Percentiles rank a stretch among this genome's conserved stretches.
Conservation (phyloP, 2,329 filamentous ascomycete species). For the Diplodia seriata region DNA sequence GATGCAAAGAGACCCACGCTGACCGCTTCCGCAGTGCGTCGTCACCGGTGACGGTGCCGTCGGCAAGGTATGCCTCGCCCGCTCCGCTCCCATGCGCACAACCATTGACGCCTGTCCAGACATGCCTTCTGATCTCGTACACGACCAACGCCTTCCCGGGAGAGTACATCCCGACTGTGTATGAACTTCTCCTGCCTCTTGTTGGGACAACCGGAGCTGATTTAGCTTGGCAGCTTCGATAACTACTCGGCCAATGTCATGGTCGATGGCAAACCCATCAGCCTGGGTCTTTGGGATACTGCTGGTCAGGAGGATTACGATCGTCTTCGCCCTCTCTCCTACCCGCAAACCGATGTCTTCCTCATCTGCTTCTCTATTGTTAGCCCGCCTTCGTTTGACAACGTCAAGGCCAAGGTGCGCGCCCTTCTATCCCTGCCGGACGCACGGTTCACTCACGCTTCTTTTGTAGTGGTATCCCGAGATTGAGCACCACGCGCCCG, state of each 20-base stretch:
- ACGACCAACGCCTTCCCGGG: constrained; percentile 99
- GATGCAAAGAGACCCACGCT: constrained; percentile 17
- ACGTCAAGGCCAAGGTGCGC: constrained; percentile 94
- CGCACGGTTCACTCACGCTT: constrained; percentile 37
- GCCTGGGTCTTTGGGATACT: constrained; percentile 96
- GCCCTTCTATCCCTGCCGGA: constrained; percentile 14
- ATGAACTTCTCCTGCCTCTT: constrained; percentile 46
- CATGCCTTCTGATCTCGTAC: constrained; percentile 98
- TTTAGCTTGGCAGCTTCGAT: constrained; percentile 72
- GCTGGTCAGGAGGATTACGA: constrained; percentile 99
- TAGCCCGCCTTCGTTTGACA: constrained; percentile 96
- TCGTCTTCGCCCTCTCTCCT: constrained; percentile 89
- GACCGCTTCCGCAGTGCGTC: constrained; percentile 73
- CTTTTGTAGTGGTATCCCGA: constrained; percentile 88
- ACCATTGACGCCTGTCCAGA: constrained; percentile 64
- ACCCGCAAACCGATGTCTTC: constrained; percentile 98
- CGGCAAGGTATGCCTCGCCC: constrained; percentile 76
- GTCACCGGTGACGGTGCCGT: constrained; percentile 99
- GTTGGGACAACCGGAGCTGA: constrained; percentile 26
- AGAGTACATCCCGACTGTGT: constrained; percentile 99
- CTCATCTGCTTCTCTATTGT: constrained; percentile 98
- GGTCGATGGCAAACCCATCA: constrained; percentile 98
- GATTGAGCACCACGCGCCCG: constrained; percentile 94
- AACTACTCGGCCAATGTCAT: constrained; percentile 99
- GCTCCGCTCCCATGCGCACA: constrained; percentile 35